Evolutionary conservation across 768 basidiomycete species (phyloP).

Genomic region (Xerocomellus chrysenteron): DNA sequence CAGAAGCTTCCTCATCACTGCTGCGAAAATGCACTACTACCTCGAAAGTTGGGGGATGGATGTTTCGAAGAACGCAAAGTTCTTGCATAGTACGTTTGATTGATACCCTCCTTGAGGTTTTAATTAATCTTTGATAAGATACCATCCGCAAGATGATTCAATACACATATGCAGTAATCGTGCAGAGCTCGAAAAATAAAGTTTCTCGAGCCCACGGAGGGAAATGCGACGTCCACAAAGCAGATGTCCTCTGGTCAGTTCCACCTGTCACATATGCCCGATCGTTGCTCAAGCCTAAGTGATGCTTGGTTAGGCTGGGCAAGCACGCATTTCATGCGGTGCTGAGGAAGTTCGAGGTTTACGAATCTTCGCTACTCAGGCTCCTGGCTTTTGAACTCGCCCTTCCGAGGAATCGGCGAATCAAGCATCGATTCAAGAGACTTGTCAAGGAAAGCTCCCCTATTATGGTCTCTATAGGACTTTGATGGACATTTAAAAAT

Average conservation of each 20-base stretch:
- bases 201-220: slow-evolving; percentile 40
- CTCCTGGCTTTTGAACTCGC: slow-evolving; percentile 51
- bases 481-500: slow-evolving; percentile 6
- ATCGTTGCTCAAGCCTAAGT: slow-evolving; percentile 8
- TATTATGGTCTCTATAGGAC: slow-evolving; percentile 22
- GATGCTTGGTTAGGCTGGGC: slow-evolving; percentile 59
- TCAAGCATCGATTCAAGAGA: slow-evolving; percentile 43
- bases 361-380: slow-evolving; percentile 45
- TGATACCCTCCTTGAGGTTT: background rate
- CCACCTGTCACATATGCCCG: background rate
- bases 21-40: slow-evolving; percentile 87
- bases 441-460: slow-evolving; percentile 39
- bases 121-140: slow-evolving; percentile 38
- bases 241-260: slow-evolving; percentile 60
- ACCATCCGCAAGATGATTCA: slow-evolving; percentile 60
- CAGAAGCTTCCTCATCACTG: slow-evolving; percentile 77
- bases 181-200: slow-evolving; percentile 43
- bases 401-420: slow-evolving; percentile 43
- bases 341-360: slow-evolving; percentile 52
- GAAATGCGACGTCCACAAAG: slow-evolving; percentile 46
- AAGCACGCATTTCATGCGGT: slow-evolving; percentile 74
- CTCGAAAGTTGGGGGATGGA: slow-evolving; percentile 58
- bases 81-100: slow-evolving; percentile 52
- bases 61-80: slow-evolving; percentile 43
- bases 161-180: slow-evolving; percentile 53